Percentiles rank a stretch among this genome's conserved stretches.
These are phyloP conservation scores for Pseudogymnoascus sp. DNA, from an alignment of 2,329 filamentous ascomycete genomes.

Conservation along the genomic window DNA sequence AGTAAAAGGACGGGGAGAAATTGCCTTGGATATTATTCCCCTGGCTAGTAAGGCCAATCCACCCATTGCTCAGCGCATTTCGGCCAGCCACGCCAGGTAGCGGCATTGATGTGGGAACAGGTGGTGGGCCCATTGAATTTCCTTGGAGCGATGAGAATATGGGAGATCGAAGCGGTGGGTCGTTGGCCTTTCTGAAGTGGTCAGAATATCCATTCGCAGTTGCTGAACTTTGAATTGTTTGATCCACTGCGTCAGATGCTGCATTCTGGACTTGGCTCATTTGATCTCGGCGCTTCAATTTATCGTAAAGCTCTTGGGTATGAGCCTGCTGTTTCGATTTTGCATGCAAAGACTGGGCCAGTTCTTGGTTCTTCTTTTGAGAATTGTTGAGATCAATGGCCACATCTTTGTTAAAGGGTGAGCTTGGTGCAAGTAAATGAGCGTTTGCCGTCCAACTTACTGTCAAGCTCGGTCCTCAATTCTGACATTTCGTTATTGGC, in stretches of 20 bases:
- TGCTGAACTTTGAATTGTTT: constrained; percentile 31
- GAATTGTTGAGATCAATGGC: constrained; percentile 54
- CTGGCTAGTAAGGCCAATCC: neutral
- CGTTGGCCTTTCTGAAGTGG: constrained; percentile 15
- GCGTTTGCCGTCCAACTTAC: constrained; percentile 36
- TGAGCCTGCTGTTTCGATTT: constrained; percentile 64
- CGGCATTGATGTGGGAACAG: neutral
- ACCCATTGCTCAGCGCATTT: neutral
- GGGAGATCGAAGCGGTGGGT: neutral
- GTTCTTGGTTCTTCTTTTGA: constrained; percentile 64
- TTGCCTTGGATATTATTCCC: neutral
- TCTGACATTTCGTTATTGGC: constrained; percentile 65
- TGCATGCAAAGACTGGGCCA: constrained; percentile 58
- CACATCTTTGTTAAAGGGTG: neutral
- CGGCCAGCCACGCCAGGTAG: neutral
- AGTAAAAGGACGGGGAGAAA: neutral
- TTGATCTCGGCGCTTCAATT: constrained; percentile 49
- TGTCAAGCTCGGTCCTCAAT: constrained; percentile 57
- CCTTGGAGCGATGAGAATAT: neutral
- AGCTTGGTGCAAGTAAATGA: neutral
- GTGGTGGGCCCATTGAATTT: neutral
- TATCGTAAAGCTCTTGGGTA: constrained; percentile 59
- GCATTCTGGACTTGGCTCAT: constrained; percentile 48
- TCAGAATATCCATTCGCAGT: constrained; percentile 23
- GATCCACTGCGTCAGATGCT: constrained; percentile 43